A percentile compares a stretch with the other conserved stretches of the same genome.
Evolutionary conservation across 352 stramenopile species (phyloP).

Genomic region (Phytopythium aichiense): DNA sequence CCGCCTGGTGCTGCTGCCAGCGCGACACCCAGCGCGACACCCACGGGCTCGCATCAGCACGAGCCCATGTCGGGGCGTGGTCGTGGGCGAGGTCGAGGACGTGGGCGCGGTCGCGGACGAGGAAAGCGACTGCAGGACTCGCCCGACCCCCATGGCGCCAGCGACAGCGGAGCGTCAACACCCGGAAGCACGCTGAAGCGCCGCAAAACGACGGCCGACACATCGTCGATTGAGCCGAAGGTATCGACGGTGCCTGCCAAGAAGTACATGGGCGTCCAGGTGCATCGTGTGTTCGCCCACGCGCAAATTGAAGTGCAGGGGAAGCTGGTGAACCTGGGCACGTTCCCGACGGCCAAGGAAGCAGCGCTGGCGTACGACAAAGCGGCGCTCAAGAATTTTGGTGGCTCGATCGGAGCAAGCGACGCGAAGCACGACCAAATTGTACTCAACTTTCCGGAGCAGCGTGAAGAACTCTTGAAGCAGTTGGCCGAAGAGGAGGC

Average conservation of each 20-base stretch:
- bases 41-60: slow-evolving; percentile 2
- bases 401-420: slow-evolving; percentile 34
- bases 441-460: slow-evolving; percentile 73
- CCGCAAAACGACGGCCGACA: slow-evolving; percentile 16
- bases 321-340: slow-evolving; percentile 72
- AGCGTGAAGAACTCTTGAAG: slow-evolving; percentile 49
- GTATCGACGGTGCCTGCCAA: slow-evolving; percentile 18
- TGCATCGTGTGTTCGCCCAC: slow-evolving; percentile 68
- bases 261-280: slow-evolving; percentile 70
- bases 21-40: neutral
- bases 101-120: slow-evolving; percentile 49
- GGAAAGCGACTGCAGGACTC: slow-evolving; percentile 44
- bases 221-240: neutral
- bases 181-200: slow-evolving; percentile 19
- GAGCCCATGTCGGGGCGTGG: slow-evolving; percentile 20
- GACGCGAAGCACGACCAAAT: slow-evolving; percentile 42
- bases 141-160: slow-evolving; percentile 13
- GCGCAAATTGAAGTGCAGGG: slow-evolving; percentile 79
- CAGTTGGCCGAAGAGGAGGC: slow-evolving; percentile 63
- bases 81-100: slow-evolving; percentile 32
- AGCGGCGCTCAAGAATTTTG: slow-evolving; percentile 72
- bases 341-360: slow-evolving; percentile 61
- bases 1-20: neutral
- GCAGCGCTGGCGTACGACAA: slow-evolving; percentile 82
- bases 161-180: slow-evolving; percentile 9